Evolutionary conservation across 2,329 filamentous ascomycete species (phyloP), one percentile per base, ranked within the genome.

Genomic region (Acephala macrosclerotiorum): DNA sequence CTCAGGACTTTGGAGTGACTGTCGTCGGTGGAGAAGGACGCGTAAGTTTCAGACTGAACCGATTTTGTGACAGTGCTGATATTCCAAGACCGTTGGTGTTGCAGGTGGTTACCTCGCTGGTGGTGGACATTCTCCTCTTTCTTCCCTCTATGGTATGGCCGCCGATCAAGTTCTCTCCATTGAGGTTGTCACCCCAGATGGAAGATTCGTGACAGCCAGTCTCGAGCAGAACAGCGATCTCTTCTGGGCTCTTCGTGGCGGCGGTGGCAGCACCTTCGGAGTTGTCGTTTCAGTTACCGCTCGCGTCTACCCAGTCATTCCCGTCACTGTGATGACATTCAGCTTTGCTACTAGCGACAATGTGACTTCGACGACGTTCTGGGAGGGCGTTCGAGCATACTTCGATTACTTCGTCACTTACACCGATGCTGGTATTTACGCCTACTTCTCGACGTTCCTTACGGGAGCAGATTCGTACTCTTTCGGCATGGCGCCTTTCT

Each of bases 221-320:
- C 82, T 83, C 40, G 78, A 81, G 8, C 77, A 84, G 45, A 81
- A 89, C 62, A 65, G 77, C 0, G 87, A 90, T 58, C 76, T 91
- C 0, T 90, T 89, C 74, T 91, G 87, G 88, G 88, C 88, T 0
- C 79, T 89, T 64, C 78, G 84, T 62, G 87, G 87, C 5, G 82
- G 85, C 4, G 86, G 86, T 8, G 86, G 85, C 3, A 83, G 83
- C 20, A 89, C 86, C 0, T 91, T 87, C 71, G 87, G 85, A 0
- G 66, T 72, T 38, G 68, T 68, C 4, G 67, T 82, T 1, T 86
- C 84, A 0, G 77, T 89, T 45, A 88, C 86, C 0, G 73, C 85
- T 12, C 83, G 83, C 65, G 83, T 84, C 0, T 79, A 86, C 70
- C 79, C 82, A 0, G 82, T 80, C 2, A 72, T 74, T 0, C 75